Evolutionary conservation across 2,329 filamentous ascomycete species (phyloP), one percentile per base, ranked within the genome.

Genomic region (Didymellaceae sp.): DNA sequence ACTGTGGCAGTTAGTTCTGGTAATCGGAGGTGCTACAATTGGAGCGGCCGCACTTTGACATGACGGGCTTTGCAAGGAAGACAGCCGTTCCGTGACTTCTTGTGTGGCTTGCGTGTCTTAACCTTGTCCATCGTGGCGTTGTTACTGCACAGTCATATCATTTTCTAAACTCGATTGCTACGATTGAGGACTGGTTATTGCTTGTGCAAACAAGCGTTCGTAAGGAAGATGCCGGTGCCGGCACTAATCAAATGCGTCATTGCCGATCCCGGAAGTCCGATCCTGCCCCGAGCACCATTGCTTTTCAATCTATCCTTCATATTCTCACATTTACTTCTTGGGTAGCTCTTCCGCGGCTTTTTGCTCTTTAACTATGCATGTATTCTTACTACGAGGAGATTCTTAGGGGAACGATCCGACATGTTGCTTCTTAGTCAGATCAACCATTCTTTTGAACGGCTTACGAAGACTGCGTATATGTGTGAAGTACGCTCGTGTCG

Each of bases 51-150:
- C 52, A 67, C 66, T 59, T 69, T 69, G 31, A 68, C 59, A 43
- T 68, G 66, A 9, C 66, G 61, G 17, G 50, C 51, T 52, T 68
- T 68, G 45, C 66, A 68, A 11, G 63, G 59, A 28, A 67, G 38
- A 43, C 66, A 68, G 37, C 66, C 66, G 42, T 65, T 67, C 16
- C 66, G 52, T 10, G 65, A 67, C 42, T 68, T 68, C 32, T 54
- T 66, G 39, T 68, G 66, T 18, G 66, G 48, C 46, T 67, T 68
- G 21, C 66, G 58, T 7, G 63, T 64, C 41, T 66, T 64, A 10
- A 50, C 45, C 49, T 39, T 65, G 9, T 65, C 59, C 64, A 67
- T 67, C 16, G 14, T 58, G 52, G 37, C 38, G 45, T 40, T 32
- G n/a, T 43, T 32, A 46, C 48, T 20, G 37, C 17, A 32, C 13